phyloP scores from a whole-genome alignment of 2,329 filamentous ascomycete genomes.

The Cordyceps fumosorosea region DNA sequence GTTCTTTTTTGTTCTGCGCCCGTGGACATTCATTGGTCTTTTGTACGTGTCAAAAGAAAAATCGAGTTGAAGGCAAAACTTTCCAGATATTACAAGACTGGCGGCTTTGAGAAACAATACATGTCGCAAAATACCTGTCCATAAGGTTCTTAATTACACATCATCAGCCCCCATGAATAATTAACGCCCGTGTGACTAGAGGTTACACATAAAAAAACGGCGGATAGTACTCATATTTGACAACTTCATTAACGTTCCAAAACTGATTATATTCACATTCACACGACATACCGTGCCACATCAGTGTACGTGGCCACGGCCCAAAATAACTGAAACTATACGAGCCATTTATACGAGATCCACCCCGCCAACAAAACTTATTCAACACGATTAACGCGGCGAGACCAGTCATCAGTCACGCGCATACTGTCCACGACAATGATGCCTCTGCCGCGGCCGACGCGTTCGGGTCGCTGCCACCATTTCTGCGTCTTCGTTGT shows the following conservation, averaged over 20 bases:
- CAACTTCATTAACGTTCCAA: neutral
- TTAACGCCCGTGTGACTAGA: too few relatives aligned
- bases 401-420: conserved; percentile 80
- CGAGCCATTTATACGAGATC: neutral
- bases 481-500: conserved; percentile 48
- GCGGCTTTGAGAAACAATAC: too few relatives aligned
- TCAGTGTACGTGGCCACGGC: neutral
- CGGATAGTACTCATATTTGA: neutral
- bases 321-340: conserved; percentile 8
- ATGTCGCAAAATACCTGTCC: too few relatives aligned
- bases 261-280: conserved; percentile 4
- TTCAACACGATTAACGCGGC: conserved; percentile 60
- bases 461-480: conserved; percentile 76
- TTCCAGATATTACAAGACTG: too few relatives aligned
- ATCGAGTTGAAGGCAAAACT: too few relatives aligned
- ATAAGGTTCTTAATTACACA: too few relatives aligned
- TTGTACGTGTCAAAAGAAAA: too few relatives aligned
- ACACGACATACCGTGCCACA: neutral
- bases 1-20: too few relatives aligned
- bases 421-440: conserved; percentile 79
- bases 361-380: conserved; percentile 17
- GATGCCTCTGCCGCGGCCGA: conserved; percentile 80
- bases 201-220: neutral
- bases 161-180: too few relatives aligned
- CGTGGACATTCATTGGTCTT: too few relatives aligned